Evolutionary conservation across 2,329 filamentous ascomycete genomes (phyloP).

Genomic region (Colletotrichum echinochloae): DNA sequence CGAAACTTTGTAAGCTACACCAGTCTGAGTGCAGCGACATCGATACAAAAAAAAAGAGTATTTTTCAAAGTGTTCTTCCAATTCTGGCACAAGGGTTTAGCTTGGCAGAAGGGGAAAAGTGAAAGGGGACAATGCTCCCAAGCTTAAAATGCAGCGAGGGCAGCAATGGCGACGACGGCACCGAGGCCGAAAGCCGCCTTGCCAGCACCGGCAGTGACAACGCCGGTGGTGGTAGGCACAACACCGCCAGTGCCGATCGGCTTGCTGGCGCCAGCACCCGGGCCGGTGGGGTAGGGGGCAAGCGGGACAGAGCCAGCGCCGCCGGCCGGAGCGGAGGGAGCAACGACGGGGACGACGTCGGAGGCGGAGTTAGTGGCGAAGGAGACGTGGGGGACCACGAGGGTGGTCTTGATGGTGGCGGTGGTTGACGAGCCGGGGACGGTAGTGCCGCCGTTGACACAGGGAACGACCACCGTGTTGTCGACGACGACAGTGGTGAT

Average conservation of each 20-base stretch:
- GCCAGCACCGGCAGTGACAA: slow-evolving; percentile 54
- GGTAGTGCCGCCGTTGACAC: slow-evolving; percentile 61
- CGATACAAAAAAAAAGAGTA: slow-evolving; percentile 42
- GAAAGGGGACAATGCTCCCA: slow-evolving; percentile 6
- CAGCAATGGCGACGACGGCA: slow-evolving; percentile 58
- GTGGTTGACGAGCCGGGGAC: slow-evolving; percentile 60
- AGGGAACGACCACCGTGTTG: slow-evolving; percentile 62
- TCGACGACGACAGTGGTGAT: slow-evolving; percentile 65
- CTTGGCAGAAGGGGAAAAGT: slow-evolving; percentile 9
- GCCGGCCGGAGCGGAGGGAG: slow-evolving; percentile 49
- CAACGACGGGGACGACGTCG: slow-evolving; percentile 55
- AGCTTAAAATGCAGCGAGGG: slow-evolving; percentile 51
- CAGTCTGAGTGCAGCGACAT: slow-evolving; percentile 38
- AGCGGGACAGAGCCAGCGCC: slow-evolving; percentile 42
- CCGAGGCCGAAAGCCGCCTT: slow-evolving; percentile 58
- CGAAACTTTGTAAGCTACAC: slow-evolving; percentile 38
- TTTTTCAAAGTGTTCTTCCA: slow-evolving; percentile 38
- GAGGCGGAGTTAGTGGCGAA: slow-evolving; percentile 55
- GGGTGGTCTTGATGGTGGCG: slow-evolving; percentile 61
- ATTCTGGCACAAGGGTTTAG: slow-evolving; percentile 16
- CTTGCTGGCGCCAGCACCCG: slow-evolving; percentile 44
- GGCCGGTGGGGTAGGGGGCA: slow-evolving; percentile 43
- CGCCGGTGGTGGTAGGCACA: slow-evolving; percentile 49
- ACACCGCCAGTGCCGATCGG: slow-evolving; percentile 51
- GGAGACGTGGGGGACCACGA: slow-evolving; percentile 66